Base-by-base conservation (phyloP, 1,139 yeast genomes). In the Petasospora rhodanensis region DNA sequence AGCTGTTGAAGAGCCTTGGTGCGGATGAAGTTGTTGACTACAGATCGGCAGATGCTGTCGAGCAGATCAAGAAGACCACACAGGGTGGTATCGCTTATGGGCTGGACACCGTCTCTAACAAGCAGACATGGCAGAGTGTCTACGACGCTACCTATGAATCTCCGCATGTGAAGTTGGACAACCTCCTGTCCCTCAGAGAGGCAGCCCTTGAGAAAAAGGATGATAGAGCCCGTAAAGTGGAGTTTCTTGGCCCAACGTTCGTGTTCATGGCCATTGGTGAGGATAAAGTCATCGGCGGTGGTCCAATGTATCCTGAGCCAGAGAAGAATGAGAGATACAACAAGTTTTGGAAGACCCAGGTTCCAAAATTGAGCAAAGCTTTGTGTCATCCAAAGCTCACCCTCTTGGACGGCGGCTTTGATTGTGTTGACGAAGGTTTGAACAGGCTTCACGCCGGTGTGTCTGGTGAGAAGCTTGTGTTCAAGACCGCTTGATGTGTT, bases 11-110 rank as follows among this genome's bases (percentile, higher is more conserved):
- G 45, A 37, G 54, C 0, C 44, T 71, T 10, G 91, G 89, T 42
- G 86, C 85, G 15, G 81, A 76, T 46, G 58, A 58, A 14, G 60
- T 67, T 8, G 68, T 77, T 45, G 85, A 81, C 55, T 81, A 81
- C 55, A 69, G 66, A 32, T 80, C 75, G 41, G 40, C 55, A 0
- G 70, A 74, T 46, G 79, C 71, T 32, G 56, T 70, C 33, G 68
- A 63, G 12, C 66, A 74, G 46, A 71, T 80, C 41, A n/a, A n/a
- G n/a, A 64, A 59, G 41, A 66, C 66, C 7, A 55, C 59, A 3
- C 70, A 66, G 18, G 54, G n/a, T n/a, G n/a, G 58, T 7, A 59
- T 78, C 27, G 58, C 54, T 16, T 76, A 72, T 45, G 84, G 67
- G 5, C 62, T 69, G 11, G 89, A 82, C 53, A 65, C 79, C 19